Evolutionary conservation across 805 yeast genomes (phyloP).

Genomic region (Kluyveromyces wickerhamii): DNA sequence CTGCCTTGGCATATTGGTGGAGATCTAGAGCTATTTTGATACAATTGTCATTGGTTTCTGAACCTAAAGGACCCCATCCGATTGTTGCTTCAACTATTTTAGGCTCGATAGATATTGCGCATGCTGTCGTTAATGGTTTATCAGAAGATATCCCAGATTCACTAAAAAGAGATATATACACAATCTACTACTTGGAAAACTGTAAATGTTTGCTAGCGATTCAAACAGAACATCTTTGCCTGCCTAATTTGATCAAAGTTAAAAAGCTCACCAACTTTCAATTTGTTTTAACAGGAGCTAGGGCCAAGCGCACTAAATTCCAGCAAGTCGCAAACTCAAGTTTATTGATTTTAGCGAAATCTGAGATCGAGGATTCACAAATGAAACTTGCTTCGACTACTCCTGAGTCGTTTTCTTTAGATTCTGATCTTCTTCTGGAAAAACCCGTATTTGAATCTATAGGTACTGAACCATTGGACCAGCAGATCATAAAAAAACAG

Average conservation of each 20-base stretch:
- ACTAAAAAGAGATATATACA: conserved; percentile 33
- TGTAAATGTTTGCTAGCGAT: conserved; percentile 58
- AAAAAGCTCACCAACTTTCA: conserved; percentile 51
- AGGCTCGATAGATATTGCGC: conserved; percentile 22
- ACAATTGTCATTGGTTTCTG: conserved; percentile 57
- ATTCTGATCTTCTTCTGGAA: conserved; percentile 74
- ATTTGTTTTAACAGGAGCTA: conserved; percentile 75
- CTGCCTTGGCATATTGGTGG: conserved; percentile 65
- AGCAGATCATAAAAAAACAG: conserved; percentile 32
- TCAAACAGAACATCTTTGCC: conserved; percentile 53
- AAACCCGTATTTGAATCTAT: conserved; percentile 60
- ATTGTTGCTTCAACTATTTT: conserved; percentile 31
- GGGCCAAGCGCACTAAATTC: conserved; percentile 78
- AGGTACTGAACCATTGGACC: conserved; percentile 40
- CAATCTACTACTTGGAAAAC: conserved; percentile 53
- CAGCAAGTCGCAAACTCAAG: conserved; percentile 68
- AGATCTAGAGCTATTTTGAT: conserved; percentile 58
- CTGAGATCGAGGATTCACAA: conserved; percentile 18
- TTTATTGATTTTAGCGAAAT: conserved; percentile 66
- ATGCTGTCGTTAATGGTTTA: conserved; percentile 18
- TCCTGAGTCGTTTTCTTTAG: conserved; percentile 54
- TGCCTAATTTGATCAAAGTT: conserved; percentile 48
- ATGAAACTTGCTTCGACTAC: conserved; percentile 17
- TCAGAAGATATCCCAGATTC: conserved; percentile 25
- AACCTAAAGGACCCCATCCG: conserved; percentile 43